Evolutionary conservation across 192 early-diverging fungal genomes (phyloP), one percentile per base, ranked within the genome.

Genomic region (Podila minutissima): DNA sequence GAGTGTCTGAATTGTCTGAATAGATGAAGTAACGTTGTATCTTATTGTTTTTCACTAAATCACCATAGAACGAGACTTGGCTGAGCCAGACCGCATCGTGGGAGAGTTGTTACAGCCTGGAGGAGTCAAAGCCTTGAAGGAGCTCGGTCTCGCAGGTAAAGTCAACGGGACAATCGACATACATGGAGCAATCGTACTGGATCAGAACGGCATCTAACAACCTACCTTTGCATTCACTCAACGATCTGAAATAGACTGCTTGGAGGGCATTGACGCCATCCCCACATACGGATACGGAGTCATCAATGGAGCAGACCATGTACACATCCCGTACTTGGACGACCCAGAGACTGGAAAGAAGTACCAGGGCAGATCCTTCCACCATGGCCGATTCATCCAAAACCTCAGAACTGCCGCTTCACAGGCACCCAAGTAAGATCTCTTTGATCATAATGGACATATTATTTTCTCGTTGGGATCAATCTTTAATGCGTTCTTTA

Each of bases 41-140:
- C 29, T n/a, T 26, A n/a, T 12, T 41, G 2, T 59, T 24, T 19
- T 7, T 85, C 68, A 24, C 3, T 33, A 33, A 33, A 65, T 10
- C 2, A 46, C 41, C 12, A 0, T 89, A 67, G 98, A 99, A 75
- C 88, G 97, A 69, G 97, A 95, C 82, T 90, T 96, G 89, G 87
- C 60, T 68, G 95, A 98, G 79, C 98, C 98, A 2, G 96, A 99
- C 86, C 93, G 98, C 57, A 98, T 99, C 69, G 98, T 99, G 26
- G 98, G 98, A 48, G 98, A 99, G 82, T 84, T 98, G 32, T 86
- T 99, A 82, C 98, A 99, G 84, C 98, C 98, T 19, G 93, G 96
- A 12, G 98, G 98, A 62, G 89, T 94, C 62, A 88, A 91, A 71
- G 95, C 96, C 17, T 84, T 99, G 41, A 83, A 89, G 59, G 66